Evolutionary conservation across 257 asterid species (phyloP), one percentile per base, ranked within the genome.

Genomic region (Penstemon eatonii): DNA sequence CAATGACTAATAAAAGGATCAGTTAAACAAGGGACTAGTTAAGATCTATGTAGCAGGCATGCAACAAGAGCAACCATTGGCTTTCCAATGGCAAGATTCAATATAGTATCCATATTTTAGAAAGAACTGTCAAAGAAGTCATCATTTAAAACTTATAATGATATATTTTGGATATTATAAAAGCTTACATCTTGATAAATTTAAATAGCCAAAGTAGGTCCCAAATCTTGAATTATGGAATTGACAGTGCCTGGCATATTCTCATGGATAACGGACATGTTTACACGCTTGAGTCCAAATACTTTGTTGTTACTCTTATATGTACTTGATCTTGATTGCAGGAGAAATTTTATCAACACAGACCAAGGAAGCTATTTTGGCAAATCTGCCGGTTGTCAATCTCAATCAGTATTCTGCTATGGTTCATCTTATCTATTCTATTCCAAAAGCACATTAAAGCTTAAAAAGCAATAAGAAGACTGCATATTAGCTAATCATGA

Each of bases 371-470:
- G 50, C 53, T 53, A 66, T 53, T 37, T 15, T 12, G 38, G 57
- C 38, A 68, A 55, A 42, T 63, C 55, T 45, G 39, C 44, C 60
- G 42, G 44, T 19, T 45, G 55, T 11, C 65, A 42, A 49, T 19
- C 66, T n/a, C 41, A 12, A 13, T 40, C 37, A 66, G 49, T 12
- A 19, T 41, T 11, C 36, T 39, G 47, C 63, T 51, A 66, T 10
- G 15, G 8, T 49, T 49, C 50, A 12, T 10, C n/a, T 25, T 63
- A 54, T 55, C 65, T 54, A 15, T 72, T 55, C 65, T 54, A 15
- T 72, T 38, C 52, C 60, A 66, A 9, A 42, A 43, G 52, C 58
- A 56, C 18, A 60, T 41, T 37, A 60, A 52, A 52, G 33, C 56
- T 54, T 52, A 55, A 7, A 6, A 47, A 69, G 46, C 44, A 59